Conservation (phyloP, 1,139 yeast genomes). For the Pichia sp. region DNA sequence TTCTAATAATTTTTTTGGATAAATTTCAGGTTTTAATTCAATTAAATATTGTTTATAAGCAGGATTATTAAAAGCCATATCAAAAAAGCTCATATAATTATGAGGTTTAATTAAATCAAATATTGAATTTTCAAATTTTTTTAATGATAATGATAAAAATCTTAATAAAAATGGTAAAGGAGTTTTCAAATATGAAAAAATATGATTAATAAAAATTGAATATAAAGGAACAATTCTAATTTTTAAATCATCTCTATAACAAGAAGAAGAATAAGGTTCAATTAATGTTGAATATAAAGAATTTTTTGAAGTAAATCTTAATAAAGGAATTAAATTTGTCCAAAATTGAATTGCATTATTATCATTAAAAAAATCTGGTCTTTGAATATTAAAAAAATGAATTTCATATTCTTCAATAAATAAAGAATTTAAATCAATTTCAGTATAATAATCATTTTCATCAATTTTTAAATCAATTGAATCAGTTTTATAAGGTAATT, state of each 20-base stretch:
- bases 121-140: slow-evolving; percentile 36
- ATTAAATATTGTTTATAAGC: slow-evolving; percentile 28
- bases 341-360: slow-evolving; percentile 46
- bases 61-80: slow-evolving; percentile 44
- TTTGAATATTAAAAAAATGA: slow-evolving; percentile 49
- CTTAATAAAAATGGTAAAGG: slow-evolving; percentile 53
- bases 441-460: not conserved
- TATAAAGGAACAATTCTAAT: slow-evolving; percentile 40
- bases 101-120: slow-evolving; percentile 51
- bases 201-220: slow-evolving; percentile 42
- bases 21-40: slow-evolving; percentile 11
- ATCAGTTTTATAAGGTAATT: slow-evolving; percentile 23
- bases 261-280: slow-evolving; percentile 17
- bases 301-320: slow-evolving; percentile 36
- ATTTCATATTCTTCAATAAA: slow-evolving; percentile 48
- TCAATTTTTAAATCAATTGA: not conserved
- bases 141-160: slow-evolving; percentile 39
- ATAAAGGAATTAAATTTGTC: slow-evolving; percentile 39
- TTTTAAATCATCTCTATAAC: slow-evolving; percentile 16
- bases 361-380: slow-evolving; percentile 41
- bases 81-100: slow-evolving; percentile 47
- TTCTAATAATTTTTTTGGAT: slow-evolving; percentile 3
- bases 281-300: slow-evolving; percentile 36
- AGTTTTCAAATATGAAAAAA: slow-evolving; percentile 42
- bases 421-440: slow-evolving; percentile 31